Evolutionary conservation across 441 rosid genomes (phyloP).

Genomic region (Croton laevigatus): DNA sequence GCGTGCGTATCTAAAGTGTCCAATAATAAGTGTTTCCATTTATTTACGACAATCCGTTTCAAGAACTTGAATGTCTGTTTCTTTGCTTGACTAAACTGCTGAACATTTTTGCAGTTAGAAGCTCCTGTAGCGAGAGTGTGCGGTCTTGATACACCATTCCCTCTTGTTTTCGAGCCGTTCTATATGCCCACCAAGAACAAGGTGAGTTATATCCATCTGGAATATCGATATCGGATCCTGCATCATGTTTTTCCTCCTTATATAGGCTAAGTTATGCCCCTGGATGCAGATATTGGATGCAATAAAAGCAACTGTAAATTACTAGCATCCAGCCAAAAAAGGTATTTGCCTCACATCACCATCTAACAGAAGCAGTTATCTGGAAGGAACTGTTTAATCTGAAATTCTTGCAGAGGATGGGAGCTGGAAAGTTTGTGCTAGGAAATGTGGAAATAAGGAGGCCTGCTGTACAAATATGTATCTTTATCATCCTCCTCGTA

Average conservation of each 20-base stretch:
- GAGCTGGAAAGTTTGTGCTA: not conserved
- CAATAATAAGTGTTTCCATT: not conserved
- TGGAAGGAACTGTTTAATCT: not conserved
- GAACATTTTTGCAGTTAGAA: slow-evolving; percentile 58
- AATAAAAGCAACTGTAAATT: slow-evolving; percentile 67
- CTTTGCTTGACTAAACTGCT: not conserved
- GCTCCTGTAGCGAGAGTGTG: slow-evolving; percentile 87
- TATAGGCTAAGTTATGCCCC: not conserved
- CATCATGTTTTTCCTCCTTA: not conserved
- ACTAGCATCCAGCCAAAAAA: slow-evolving; percentile 27
- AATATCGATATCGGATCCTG: not conserved
- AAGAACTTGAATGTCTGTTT: not conserved
- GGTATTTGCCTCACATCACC: not conserved
- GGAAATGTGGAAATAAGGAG: slow-evolving; percentile 1
- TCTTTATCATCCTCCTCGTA: not conserved
- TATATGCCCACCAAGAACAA: slow-evolving; percentile 89
- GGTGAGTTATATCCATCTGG: slow-evolving; percentile 28
- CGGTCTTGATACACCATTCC: slow-evolving; percentile 91
- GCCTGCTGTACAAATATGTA: not conserved
- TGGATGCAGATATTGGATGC: slow-evolving; percentile 69
- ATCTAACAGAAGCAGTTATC: not conserved
- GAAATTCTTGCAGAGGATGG: not conserved
- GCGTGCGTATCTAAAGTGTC: not conserved
- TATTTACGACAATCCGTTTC: not conserved
- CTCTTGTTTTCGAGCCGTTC: slow-evolving; percentile 90